Evolutionary conservation across 2,329 filamentous ascomycete species (phyloP).

Genomic region (Macrophomina phaseolina): DNA sequence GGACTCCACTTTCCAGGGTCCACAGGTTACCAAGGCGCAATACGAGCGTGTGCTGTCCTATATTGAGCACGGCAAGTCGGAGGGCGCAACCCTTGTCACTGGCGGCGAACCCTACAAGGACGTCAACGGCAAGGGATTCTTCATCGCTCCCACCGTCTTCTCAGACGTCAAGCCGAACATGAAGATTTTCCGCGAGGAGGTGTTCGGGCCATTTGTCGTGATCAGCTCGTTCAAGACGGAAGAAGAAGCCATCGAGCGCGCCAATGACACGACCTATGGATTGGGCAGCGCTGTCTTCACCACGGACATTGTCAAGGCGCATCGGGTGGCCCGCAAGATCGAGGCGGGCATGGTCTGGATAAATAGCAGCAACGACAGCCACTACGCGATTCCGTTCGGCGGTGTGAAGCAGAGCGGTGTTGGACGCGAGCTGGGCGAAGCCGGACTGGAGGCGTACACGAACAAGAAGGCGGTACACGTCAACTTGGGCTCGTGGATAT

Average conservation of each 20-base stretch:
- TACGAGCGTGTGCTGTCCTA: conserved; percentile 65
- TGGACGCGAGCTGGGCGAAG: conserved; percentile 66
- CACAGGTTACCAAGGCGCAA: conserved; percentile 70
- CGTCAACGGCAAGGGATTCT: conserved; percentile 55
- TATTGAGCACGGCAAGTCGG: conserved; percentile 61
- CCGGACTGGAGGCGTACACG: conserved; percentile 66
- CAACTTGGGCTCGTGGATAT: conserved; percentile 53
- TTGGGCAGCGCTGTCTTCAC: conserved; percentile 62
- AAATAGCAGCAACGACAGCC: conserved; percentile 49
- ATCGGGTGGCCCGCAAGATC: conserved; percentile 52
- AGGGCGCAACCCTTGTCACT: conserved; percentile 58
- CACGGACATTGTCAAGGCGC: conserved; percentile 52
- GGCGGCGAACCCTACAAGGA: conserved; percentile 52
- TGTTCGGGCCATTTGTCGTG: conserved; percentile 68
- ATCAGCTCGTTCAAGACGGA: conserved; percentile 67
- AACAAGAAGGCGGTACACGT: conserved; percentile 62
- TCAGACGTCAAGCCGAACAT: conserved; percentile 62
- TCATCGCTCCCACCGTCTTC: conserved; percentile 65
- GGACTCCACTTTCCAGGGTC: conserved; percentile 58
- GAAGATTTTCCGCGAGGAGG: conserved; percentile 63
- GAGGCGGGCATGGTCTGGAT: conserved; percentile 60
- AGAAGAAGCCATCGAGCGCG: conserved; percentile 52
- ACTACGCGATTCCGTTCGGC: conserved; percentile 60
- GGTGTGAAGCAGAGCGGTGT: conserved; percentile 68
- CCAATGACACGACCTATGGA: conserved; percentile 57